Evolutionary conservation across 2,329 filamentous ascomycete species (phyloP).

Genomic region (Stromatinia cepivora): DNA sequence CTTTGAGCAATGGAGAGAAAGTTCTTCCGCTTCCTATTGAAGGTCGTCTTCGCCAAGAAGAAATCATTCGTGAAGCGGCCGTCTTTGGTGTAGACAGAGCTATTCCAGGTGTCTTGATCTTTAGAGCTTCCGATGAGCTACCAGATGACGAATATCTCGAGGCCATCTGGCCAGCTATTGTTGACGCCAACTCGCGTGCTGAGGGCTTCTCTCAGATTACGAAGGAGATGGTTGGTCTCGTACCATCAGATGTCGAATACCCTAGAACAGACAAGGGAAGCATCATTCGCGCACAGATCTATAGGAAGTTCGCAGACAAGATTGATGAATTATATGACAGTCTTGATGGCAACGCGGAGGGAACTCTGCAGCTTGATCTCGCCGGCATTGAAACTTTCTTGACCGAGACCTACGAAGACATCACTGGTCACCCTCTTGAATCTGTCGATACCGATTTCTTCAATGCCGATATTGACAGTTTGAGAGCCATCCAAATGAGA

Average conservation of each 20-base stretch:
- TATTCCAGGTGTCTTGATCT: conserved; percentile 54
- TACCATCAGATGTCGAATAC: conserved; percentile 47
- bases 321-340: conserved; percentile 47
- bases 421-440: conserved; percentile 21
- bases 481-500: conserved; percentile 59
- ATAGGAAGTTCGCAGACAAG: conserved; percentile 46
- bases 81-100: conserved; percentile 57
- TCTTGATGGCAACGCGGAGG: conserved; percentile 34
- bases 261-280: conserved; percentile 56
- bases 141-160: conserved; percentile 49
- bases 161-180: conserved; percentile 51
- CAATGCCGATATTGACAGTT: conserved; percentile 55
- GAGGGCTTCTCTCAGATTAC: conserved; percentile 56
- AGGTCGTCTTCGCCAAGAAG: conserved; percentile 53
- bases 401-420: conserved; percentile 25
- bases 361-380: conserved; percentile 31
- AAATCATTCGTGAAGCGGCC: conserved; percentile 55
- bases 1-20: conserved; percentile 51
- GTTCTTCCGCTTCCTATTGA: conserved; percentile 52
- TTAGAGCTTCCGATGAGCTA: conserved; percentile 48
- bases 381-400: conserved; percentile 41
- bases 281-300: conserved; percentile 52
- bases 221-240: conserved; percentile 52
- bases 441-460: conserved; percentile 57
- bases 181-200: conserved; percentile 51